phyloP scores from a whole-genome alignment of 768 basidiomycete genomes.

The Russula virescens region DNA sequence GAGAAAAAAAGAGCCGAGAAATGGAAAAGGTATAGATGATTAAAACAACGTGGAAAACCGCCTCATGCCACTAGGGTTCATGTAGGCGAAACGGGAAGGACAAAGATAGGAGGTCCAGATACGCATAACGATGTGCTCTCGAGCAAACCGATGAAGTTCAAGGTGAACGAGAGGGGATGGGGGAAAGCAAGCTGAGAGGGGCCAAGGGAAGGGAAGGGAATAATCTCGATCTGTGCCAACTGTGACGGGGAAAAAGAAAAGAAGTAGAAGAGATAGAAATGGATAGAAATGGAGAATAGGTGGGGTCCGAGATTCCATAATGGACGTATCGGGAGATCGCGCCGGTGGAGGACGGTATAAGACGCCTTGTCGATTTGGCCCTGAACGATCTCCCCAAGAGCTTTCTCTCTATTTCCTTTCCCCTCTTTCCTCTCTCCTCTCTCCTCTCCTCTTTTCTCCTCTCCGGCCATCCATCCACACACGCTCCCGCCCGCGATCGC shows the following conservation, averaged over 20 bases:
- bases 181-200: neutral
- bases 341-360: slow-evolving; percentile 10
- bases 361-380: slow-evolving; percentile 5
- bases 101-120: neutral
- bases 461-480: slow-evolving; percentile 17
- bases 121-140: too few species aligned
- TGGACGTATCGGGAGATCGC: slow-evolving; percentile 11
- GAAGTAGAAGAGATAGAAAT: neutral
- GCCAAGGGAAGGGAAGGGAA: neutral
- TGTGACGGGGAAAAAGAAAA: slow-evolving; percentile 4
- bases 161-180: neutral
- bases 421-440: slow-evolving; percentile 20
- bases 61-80: slow-evolving; percentile 20
- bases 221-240: slow-evolving; percentile 16
- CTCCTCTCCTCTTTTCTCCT: slow-evolving; percentile 23
- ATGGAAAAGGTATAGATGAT: slow-evolving; percentile 25
- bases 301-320: slow-evolving; percentile 25
- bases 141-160: neutral
- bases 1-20: slow-evolving; percentile 24
- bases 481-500: slow-evolving; percentile 27
- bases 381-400: slow-evolving; percentile 13
- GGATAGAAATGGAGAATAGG: slow-evolving; percentile 15
- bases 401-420: slow-evolving; percentile 17
- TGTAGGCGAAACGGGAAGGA: neutral
- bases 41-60: slow-evolving; percentile 26